Evolutionary conservation across 2,329 filamentous ascomycete genomes (phyloP).

Genomic region (Fusarium mangiferae): DNA sequence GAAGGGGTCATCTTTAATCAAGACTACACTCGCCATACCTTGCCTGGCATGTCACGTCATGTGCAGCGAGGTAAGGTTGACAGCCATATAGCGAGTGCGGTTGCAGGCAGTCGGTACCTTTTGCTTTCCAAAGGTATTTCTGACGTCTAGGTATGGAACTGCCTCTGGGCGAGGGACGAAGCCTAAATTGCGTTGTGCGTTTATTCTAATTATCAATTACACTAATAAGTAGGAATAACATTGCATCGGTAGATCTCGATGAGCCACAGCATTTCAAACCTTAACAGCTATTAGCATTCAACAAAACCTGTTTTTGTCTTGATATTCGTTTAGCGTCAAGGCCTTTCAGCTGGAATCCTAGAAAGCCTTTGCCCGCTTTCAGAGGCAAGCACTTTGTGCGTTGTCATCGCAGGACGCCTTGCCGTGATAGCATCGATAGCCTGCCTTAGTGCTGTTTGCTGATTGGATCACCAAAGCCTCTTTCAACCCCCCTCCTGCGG

Average conservation of each 20-base stretch:
- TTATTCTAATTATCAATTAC: background rate
- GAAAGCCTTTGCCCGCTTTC: background rate
- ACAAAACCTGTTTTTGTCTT: background rate
- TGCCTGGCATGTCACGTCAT: background rate
- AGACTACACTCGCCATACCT: background rate
- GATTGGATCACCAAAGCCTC: background rate
- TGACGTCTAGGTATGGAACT: background rate
- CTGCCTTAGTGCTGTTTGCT: background rate
- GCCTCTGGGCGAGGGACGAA: background rate
- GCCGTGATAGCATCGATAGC: background rate
- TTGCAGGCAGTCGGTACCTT: background rate
- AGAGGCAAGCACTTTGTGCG: background rate
- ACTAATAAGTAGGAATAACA: no score
- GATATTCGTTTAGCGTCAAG: background rate
- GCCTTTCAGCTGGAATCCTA: background rate
- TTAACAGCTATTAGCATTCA: background rate
- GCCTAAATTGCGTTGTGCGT: no score
- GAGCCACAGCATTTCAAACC: fast-evolving
- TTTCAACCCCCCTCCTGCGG: background rate
- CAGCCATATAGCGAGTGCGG: fast-evolving
- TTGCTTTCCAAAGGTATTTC: background rate
- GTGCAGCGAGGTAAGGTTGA: background rate
- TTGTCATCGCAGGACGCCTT: background rate
- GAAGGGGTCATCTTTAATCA: fast-evolving
- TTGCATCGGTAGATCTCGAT: background rate